These are phyloP conservation scores for Saccharomycopsis fodiens DNA, from an alignment of 805 yeast genomes.

Conservation along the genomic window DNA sequence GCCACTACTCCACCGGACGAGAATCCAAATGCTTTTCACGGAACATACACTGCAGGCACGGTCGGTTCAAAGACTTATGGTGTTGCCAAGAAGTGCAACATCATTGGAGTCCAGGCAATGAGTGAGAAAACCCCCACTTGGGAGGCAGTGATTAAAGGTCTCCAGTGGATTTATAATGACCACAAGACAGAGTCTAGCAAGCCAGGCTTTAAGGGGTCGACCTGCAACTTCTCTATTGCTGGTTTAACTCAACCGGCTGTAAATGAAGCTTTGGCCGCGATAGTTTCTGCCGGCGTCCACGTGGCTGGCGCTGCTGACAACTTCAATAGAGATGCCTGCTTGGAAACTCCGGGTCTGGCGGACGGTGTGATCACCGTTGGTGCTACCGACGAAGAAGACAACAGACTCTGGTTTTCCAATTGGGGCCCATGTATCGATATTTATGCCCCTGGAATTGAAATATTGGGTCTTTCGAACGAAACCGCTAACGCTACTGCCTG, in stretches of 20 bases:
- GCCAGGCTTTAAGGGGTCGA: conserved; percentile 30
- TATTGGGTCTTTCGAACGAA: too few relatives aligned
- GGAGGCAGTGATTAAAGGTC: conserved; percentile 29
- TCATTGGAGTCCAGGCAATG: conserved; percentile 38
- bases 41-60: conserved; percentile 50
- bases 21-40: conserved; percentile 48
- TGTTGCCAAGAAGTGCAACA: conserved; percentile 39
- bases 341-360: conserved; percentile 40
- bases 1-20: conserved; percentile 29
- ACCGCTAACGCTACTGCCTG: conserved; percentile 1
- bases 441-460: conserved; percentile 42
- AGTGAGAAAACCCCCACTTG: conserved; percentile 31
- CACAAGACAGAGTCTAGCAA: conserved; percentile 31
- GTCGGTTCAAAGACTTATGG: conserved; percentile 46
- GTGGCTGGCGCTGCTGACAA: conserved; percentile 47
- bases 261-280: conserved; percentile 35
- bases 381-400: conserved; percentile 30
- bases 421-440: conserved; percentile 49
- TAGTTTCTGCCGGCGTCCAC: conserved; percentile 34
- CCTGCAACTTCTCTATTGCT: conserved; percentile 57
- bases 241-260: conserved; percentile 37
- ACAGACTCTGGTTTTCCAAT: conserved; percentile 33
- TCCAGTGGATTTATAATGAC: conserved; percentile 27
- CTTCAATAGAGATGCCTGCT: conserved; percentile 36
- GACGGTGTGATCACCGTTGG: conserved; percentile 34